phyloP scores from a whole-genome alignment of 116 monocot genomes.

The Posidonia oceanica region DNA sequence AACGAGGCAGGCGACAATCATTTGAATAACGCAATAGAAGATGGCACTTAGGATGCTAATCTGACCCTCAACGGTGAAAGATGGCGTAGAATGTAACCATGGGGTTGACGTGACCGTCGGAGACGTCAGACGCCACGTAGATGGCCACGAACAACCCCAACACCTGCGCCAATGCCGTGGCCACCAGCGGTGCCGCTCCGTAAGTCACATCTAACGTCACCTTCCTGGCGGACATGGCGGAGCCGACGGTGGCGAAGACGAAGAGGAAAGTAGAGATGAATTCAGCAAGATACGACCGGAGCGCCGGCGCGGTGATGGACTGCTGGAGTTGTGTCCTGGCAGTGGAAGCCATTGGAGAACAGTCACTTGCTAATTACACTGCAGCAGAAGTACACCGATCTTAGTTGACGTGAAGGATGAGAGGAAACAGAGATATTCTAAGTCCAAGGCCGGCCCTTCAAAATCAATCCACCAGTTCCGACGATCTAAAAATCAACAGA shows the following conservation, averaged over 20 bases:
- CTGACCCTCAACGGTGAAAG: slow-evolving; percentile 47
- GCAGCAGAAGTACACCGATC: no score
- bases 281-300: slow-evolving; percentile 78
- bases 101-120: slow-evolving; percentile 88
- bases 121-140: slow-evolving; percentile 55
- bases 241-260: slow-evolving; percentile 79
- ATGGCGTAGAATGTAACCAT: slow-evolving; percentile 90
- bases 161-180: slow-evolving; percentile 65
- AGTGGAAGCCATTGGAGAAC: slow-evolving; percentile 7
- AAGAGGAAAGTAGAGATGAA: slow-evolving; percentile 94
- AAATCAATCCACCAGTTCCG: no score
- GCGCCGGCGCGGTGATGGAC: slow-evolving; percentile 38
- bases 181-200: slow-evolving; percentile 60
- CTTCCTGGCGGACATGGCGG: slow-evolving; percentile 78
- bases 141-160: slow-evolving; percentile 59
- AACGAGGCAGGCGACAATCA: slow-evolving; percentile 65
- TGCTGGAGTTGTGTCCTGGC: slow-evolving; percentile 24
- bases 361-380: no score
- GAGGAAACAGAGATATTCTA: no score
- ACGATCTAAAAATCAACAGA: no score
- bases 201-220: slow-evolving; percentile 42
- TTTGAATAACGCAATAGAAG: slow-evolving; percentile 58
- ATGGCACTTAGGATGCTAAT: slow-evolving; percentile 44
- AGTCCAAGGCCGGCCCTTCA: no score
- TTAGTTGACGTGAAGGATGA: no score